Conservation (phyloP, 2,329 filamentous ascomycete species). For the Cryoendolithus antarcticus region DNA sequence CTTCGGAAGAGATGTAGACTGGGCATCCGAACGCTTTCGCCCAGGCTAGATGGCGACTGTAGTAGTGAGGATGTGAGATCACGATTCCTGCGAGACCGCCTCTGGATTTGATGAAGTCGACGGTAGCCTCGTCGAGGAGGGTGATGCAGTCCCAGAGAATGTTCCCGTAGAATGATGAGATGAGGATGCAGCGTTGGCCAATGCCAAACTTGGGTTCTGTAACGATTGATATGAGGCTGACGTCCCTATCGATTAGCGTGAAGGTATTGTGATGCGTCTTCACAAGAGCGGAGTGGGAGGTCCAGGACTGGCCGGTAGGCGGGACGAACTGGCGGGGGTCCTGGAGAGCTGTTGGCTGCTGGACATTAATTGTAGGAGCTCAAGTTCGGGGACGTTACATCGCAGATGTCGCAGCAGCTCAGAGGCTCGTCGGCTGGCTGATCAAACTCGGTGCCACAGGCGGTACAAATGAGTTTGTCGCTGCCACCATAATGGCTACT, state of each 20-base stretch:
- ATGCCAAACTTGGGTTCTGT: constrained; percentile 49
- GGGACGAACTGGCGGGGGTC: constrained; percentile 58
- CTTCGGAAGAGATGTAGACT: constrained; percentile 55
- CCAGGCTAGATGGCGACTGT: constrained; percentile 66
- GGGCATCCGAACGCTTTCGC: constrained; percentile 54
- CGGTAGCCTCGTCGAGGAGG: constrained; percentile 53
- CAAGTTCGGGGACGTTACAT: constrained; percentile 37
- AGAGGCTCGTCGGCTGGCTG: constrained; percentile 36
- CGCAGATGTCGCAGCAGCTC: constrained; percentile 56
- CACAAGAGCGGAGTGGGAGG: constrained; percentile 37
- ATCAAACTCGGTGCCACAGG: constrained; percentile 61
- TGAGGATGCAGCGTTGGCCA: constrained; percentile 59
- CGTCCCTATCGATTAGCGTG: constrained; percentile 34
- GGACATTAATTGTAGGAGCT: not conserved
- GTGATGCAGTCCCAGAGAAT: constrained; percentile 71
- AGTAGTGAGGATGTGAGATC: constrained; percentile 62
- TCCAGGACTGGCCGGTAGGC: constrained; percentile 52
- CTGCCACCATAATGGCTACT: constrained; percentile 7
- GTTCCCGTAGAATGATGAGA: constrained; percentile 55
- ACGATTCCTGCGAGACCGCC: constrained; percentile 60
- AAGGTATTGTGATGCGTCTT: constrained; percentile 43
- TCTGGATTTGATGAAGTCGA: constrained; percentile 43
- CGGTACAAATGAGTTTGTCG: constrained; percentile 47
- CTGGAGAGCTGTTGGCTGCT: constrained; percentile 17
- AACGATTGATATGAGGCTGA: constrained; percentile 31